These are phyloP conservation scores for Polytrichum commune DNA, from an alignment of 225 moss, liverwort and hornwort species.

Conservation along the genomic window DNA sequence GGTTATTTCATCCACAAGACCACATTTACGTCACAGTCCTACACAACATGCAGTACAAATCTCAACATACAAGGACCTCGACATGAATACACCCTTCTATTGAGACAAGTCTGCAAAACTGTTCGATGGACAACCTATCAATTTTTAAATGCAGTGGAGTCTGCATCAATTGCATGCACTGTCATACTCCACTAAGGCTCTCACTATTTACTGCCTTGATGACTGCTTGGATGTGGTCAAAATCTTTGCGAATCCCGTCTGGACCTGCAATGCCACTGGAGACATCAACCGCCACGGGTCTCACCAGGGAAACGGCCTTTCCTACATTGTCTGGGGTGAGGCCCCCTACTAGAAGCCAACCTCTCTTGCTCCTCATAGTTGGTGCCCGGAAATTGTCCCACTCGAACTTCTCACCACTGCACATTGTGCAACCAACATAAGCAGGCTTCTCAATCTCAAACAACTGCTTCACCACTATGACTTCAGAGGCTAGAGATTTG, in stretches of 20 bases:
- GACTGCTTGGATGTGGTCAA: slow-evolving; percentile 59
- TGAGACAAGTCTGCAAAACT: too few relatives aligned
- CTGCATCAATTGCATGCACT: too few relatives aligned
- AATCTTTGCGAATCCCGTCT: slow-evolving; percentile 73
- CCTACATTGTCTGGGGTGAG: slow-evolving; percentile 74
- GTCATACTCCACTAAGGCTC: not conserved
- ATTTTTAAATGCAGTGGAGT: too few relatives aligned
- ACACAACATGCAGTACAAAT: too few relatives aligned
- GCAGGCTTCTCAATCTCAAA: not conserved
- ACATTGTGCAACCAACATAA: not conserved
- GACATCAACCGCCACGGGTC: slow-evolving; percentile 80
- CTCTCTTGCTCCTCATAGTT: slow-evolving; percentile 45
- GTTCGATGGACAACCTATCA: too few relatives aligned
- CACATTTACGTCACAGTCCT: too few relatives aligned
- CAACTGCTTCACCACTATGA: too few relatives aligned
- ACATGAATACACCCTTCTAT: too few relatives aligned
- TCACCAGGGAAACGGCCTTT: slow-evolving; percentile 58
- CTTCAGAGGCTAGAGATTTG: too few relatives aligned
- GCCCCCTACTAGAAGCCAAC: slow-evolving; percentile 89
- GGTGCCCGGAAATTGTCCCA: slow-evolving; percentile 73
- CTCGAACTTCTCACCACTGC: slow-evolving; percentile 79
- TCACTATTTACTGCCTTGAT: slow-evolving; percentile 56
- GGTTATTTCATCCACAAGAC: too few relatives aligned
- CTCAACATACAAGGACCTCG: too few relatives aligned
- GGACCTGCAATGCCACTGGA: slow-evolving; percentile 82